Evolutionary conservation across 768 basidiomycete genomes (phyloP).

Genomic region (Xerocomellus intermedius): DNA sequence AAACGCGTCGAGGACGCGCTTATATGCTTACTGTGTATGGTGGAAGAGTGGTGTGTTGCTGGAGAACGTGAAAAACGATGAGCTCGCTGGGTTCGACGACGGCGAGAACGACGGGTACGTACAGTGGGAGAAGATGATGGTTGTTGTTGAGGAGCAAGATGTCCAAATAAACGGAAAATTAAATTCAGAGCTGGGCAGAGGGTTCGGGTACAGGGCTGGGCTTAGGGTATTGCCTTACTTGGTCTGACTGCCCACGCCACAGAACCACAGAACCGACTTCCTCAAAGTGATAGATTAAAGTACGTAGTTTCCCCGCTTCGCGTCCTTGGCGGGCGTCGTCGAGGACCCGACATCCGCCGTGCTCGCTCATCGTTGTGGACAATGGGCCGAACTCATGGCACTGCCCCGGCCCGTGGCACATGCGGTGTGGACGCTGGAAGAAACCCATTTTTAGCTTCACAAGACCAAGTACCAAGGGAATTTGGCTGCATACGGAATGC

Average conservation of each 20-base stretch:
- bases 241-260: slow-evolving; percentile 26
- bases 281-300: slow-evolving; percentile 3
- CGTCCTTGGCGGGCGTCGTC: slow-evolving; percentile 2
- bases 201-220: slow-evolving; percentile 54
- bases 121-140: slow-evolving; percentile 48
- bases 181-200: slow-evolving; percentile 74
- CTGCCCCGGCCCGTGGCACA: neutral
- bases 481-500: neutral
- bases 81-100: slow-evolving; percentile 35
- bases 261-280: slow-evolving; percentile 4
- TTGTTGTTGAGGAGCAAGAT: slow-evolving; percentile 44
- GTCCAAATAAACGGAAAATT: slow-evolving; percentile 54
- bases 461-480: slow-evolving; percentile 3
- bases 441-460: slow-evolving; percentile 8
- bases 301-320: neutral
- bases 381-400: neutral
- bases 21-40: slow-evolving; percentile 41
- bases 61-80: slow-evolving; percentile 24
- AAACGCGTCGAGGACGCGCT: slow-evolving; percentile 42
- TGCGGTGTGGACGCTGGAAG: neutral
- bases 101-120: slow-evolving; percentile 35
- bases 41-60: slow-evolving; percentile 22
- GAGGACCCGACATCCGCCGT: neutral
- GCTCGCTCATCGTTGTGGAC: neutral
- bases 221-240: slow-evolving; percentile 30